These are phyloP conservation scores for Nemania sp. DNA, from an alignment of 2,329 filamentous ascomycete genomes.

Conservation along the genomic window DNA sequence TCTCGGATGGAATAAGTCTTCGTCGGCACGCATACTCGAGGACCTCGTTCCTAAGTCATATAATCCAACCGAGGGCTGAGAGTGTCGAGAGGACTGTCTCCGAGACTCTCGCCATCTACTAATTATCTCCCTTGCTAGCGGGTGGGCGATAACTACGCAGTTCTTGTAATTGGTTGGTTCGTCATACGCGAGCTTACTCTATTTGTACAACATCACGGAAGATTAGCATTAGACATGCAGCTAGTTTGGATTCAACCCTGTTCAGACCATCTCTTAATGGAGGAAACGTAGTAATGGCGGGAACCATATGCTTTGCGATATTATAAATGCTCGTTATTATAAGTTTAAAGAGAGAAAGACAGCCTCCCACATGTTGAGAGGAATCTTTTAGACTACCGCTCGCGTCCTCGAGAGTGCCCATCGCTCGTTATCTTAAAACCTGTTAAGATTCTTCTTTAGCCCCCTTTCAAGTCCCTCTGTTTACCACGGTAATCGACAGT, in stretches of 20 bases:
- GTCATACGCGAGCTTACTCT: constrained; percentile 27
- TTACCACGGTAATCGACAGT: neutral
- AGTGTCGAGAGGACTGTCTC: constrained; percentile 17
- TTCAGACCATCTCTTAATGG: neutral
- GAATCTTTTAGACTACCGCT: neutral
- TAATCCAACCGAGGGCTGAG: constrained; percentile 32
- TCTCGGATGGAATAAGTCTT: constrained; percentile 25
- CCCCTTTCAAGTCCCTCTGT: neutral
- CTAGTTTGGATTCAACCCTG: constrained; percentile 17
- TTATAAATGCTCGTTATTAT: constrained; percentile 23
- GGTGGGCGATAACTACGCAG: neutral
- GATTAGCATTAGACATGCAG: constrained; percentile 21
- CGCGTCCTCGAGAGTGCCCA: neutral
- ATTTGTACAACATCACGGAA: constrained; percentile 23
- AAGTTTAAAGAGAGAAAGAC: constrained; percentile 12
- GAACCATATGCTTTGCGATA: neutral
- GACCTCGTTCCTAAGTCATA: constrained; percentile 21
- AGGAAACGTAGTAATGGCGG: neutral
- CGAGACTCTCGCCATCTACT: constrained; percentile 9
- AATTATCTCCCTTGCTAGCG: neutral
- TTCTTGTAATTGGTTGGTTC: constrained; percentile 4
- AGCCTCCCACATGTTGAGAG: neutral
- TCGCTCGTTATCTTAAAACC: constrained; percentile 10
- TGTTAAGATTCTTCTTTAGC: neutral
- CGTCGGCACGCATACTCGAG: constrained; percentile 6